phyloP scores from a whole-genome alignment of 2,329 filamentous ascomycete species.

The Aureobasidium sp. region DNA sequence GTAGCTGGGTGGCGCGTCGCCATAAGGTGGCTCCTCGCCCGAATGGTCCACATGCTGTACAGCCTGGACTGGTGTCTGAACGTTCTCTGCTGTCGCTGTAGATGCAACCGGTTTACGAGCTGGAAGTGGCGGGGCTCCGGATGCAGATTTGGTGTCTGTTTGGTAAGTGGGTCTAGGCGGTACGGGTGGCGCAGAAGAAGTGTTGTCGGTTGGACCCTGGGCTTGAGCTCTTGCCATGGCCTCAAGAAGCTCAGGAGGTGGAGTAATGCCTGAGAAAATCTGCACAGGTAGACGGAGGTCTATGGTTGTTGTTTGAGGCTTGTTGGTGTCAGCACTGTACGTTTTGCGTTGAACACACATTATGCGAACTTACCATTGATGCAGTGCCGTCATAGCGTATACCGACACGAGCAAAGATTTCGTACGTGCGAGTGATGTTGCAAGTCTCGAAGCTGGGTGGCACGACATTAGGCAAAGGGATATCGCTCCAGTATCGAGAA shows the following conservation, averaged over 20 bases:
- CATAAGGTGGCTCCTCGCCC: conserved; percentile 32
- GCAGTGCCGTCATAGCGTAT: conserved; percentile 54
- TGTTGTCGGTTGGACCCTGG: conserved; percentile 18
- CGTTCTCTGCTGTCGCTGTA: background rate
- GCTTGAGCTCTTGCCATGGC: conserved; percentile 42
- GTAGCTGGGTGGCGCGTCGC: conserved; percentile 89
- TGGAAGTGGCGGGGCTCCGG: conserved; percentile 9
- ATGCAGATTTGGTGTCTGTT: background rate
- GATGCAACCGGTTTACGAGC: background rate
- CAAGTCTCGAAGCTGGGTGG: conserved; percentile 83
- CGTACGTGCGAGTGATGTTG: conserved; percentile 76
- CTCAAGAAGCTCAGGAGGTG: conserved; percentile 67
- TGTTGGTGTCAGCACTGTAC: background rate
- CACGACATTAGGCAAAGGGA: conserved; percentile 73
- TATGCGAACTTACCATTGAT: background rate
- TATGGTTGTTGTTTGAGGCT: conserved; percentile 62
- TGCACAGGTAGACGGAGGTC: conserved; percentile 73
- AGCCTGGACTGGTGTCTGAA: background rate
- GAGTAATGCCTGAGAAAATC: conserved; percentile 81
- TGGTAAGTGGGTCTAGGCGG: conserved; percentile 1
- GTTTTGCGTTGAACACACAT: background rate
- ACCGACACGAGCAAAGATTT: conserved; percentile 74
- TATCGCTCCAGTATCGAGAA: conserved; percentile 67
- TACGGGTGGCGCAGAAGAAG: conserved; percentile 22
- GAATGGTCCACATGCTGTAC: conserved; percentile 2